These are phyloP conservation scores for Neostapfia colusana DNA, from an alignment of 176 grass and related monocot genomes.

Conservation along the genomic window DNA sequence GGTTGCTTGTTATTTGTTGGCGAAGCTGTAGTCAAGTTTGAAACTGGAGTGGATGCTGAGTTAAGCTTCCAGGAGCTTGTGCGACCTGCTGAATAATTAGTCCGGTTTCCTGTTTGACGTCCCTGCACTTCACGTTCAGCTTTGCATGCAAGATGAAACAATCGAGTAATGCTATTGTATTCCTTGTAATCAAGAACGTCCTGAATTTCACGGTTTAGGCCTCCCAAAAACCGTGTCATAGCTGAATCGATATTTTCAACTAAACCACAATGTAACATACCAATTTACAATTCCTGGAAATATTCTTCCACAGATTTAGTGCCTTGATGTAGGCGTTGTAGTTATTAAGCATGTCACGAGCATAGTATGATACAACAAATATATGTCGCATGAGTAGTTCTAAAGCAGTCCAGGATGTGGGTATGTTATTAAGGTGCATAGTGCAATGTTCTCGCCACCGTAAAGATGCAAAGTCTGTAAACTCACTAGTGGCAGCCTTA, in stretches of 20 bases:
- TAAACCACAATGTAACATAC: not conserved
- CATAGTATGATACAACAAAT: not conserved
- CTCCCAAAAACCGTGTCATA: not conserved
- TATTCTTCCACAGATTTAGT: not conserved
- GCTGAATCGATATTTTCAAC: not conserved
- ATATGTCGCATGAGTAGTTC: not conserved
- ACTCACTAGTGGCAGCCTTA: not conserved
- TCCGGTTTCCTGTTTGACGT: too few species aligned
- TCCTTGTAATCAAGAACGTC: not conserved
- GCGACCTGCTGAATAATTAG: too few species aligned
- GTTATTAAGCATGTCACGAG: not conserved
- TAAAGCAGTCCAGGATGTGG: not conserved
- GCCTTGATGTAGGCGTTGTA: not conserved
- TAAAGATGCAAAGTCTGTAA: not conserved
- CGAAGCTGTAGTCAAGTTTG: too few species aligned
- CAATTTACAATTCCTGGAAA: not conserved
- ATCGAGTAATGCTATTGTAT: not conserved
- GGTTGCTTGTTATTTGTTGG: too few species aligned
- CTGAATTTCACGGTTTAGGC: not conserved
- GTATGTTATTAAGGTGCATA: not conserved
- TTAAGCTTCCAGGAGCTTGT: too few species aligned
- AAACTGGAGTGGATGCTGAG: too few species aligned
- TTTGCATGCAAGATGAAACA: not conserved
- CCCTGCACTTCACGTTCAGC: not conserved
- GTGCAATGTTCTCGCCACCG: not conserved